These are phyloP conservation scores for Pinus tabuliformis DNA, from an alignment of 75 land plant genomes.

Conservation along the genomic window DNA sequence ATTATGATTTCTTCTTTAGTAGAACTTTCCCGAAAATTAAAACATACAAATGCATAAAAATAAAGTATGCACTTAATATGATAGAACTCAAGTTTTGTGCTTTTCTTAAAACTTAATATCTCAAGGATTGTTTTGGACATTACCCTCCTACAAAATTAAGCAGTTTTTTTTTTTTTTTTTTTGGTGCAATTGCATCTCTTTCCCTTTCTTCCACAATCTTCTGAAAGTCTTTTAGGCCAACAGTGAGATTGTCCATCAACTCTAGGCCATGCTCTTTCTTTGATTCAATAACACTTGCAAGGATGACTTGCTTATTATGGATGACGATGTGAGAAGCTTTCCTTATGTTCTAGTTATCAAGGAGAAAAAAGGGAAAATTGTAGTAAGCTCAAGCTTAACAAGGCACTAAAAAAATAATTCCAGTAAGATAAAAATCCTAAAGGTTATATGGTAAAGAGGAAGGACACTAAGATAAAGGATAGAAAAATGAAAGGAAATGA, in stretches of 20 bases:
- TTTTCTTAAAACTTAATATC: neutral
- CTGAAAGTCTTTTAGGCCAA: conserved; percentile 81
- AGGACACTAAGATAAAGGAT: too few relatives aligned
- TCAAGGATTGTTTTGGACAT: conserved; percentile 6
- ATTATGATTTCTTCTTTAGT: neutral
- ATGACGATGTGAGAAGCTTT: conserved; percentile 86
- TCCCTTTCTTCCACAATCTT: conserved; percentile 68
- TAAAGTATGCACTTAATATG: neutral
- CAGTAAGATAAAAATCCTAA: too few relatives aligned
- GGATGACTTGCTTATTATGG: conserved; percentile 62
- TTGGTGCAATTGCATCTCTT: conserved; percentile 69
- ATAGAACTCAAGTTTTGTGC: neutral
- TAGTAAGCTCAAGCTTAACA: too few relatives aligned
- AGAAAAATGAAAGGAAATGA: too few relatives aligned
- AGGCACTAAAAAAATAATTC: too few relatives aligned
- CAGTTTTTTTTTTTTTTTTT: conserved; percentile 90
- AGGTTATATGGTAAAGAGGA: too few relatives aligned
- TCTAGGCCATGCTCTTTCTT: conserved; percentile 80
- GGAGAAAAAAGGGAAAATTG: too few relatives aligned
- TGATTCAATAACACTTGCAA: conserved; percentile 71
- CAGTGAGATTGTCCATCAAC: conserved; percentile 59
- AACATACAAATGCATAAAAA: neutral
- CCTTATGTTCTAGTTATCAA: conserved; percentile 49
- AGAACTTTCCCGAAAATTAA: neutral
- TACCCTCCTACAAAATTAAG: conserved; percentile 85